Evolutionary conservation across 495 filamentous ascomycete genomes (phyloP).

Genomic region (Podospora tetraspora): DNA sequence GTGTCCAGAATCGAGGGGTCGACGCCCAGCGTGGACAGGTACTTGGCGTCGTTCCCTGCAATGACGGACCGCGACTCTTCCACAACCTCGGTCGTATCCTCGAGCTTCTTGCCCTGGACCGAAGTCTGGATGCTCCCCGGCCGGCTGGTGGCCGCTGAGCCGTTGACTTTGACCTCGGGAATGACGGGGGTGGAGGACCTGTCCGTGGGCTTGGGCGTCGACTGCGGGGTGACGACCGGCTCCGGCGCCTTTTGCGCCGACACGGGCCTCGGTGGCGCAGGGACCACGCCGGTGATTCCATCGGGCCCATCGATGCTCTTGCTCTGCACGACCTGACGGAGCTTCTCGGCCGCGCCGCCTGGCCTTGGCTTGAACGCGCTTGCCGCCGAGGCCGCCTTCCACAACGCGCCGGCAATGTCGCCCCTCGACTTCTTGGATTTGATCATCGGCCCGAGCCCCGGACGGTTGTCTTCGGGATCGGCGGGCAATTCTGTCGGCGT

Average conservation of each 20-base stretch:
- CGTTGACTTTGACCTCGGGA: slow-evolving; percentile 49
- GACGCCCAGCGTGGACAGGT: slow-evolving; percentile 70
- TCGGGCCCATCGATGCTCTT: slow-evolving; percentile 63
- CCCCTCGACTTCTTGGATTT: slow-evolving; percentile 62
- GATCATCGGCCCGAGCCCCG: slow-evolving; percentile 86
- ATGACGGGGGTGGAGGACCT: slow-evolving; percentile 28
- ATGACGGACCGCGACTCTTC: slow-evolving; percentile 53
- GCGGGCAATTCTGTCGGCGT: slow-evolving; percentile 27
- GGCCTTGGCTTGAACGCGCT: slow-evolving; percentile 75
- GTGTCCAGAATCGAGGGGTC: slow-evolving; percentile 64
- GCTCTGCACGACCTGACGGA: slow-evolving; percentile 43
- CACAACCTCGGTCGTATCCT: slow-evolving; percentile 28
- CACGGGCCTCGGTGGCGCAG: slow-evolving; percentile 56
- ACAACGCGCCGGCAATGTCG: slow-evolving; percentile 72
- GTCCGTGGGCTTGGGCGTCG: slow-evolving; percentile 30
- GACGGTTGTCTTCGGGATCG: slow-evolving; percentile 53
- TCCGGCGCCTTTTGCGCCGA: slow-evolving; percentile 27
- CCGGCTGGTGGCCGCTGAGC: slow-evolving; percentile 31
- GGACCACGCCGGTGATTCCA: slow-evolving; percentile 82
- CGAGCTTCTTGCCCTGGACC: slow-evolving; percentile 40
- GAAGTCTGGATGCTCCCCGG: slow-evolving; percentile 35
- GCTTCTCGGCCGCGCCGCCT: slow-evolving; percentile 72
- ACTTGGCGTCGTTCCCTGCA: slow-evolving; percentile 70
- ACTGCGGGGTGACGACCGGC: slow-evolving; percentile 17
- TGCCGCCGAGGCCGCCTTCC: slow-evolving; percentile 78